Evolutionary conservation across 176 grass and related monocot species (phyloP), one percentile per base, ranked within the genome.

Genomic region (Eragrostis curvula): DNA sequence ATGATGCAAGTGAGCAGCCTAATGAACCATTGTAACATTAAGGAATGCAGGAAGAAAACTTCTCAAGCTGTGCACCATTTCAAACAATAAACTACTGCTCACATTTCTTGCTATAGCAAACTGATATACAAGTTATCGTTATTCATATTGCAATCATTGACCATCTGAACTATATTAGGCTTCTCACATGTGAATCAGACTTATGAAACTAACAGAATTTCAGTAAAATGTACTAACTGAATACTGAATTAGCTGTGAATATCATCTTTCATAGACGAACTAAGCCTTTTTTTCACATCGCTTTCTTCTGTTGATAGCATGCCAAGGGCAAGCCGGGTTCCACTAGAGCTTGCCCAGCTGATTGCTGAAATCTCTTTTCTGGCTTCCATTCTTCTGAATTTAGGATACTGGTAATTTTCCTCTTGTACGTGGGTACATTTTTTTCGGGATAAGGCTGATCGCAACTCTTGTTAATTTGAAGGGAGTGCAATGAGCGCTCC

Each of bases 331-430:
- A 36, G 32, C 49, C 0, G 15, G 15, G 15, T 15, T 51, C 49
- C 5, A 51, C 1, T 51, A 17, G 16, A 51, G 49, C 15, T 18
- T 51, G 49, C 49, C 49, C 49, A 17, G 15, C 13, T 17, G 5
- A 17, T 17, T 51, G 15, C 49, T 51, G 13, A 51, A 51, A 5
- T 15, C 3, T 51, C 49, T 15, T 51, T 0, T 6, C 15, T 17
- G 14, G 16, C 49, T 76, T 89, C 41, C 67, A 79, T 77, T 83
- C 89, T 70, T 82, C 41, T 69, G 87, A 58, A 87, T 39, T 64
- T 68, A 96, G 40, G 76, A 92, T 71, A 85, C 1, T 24, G 21
- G 79, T 21, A 32, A 96, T 96, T 63, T 92, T 85, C 40, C 69
- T 90, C 81, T 92, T 86, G 16, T 79, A 87, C 17, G 9, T 0